Evolutionary conservation across 2,329 filamentous ascomycete genomes (phyloP), one percentile per base, ranked within the genome.

Genomic region (Monilinia fructigena): DNA sequence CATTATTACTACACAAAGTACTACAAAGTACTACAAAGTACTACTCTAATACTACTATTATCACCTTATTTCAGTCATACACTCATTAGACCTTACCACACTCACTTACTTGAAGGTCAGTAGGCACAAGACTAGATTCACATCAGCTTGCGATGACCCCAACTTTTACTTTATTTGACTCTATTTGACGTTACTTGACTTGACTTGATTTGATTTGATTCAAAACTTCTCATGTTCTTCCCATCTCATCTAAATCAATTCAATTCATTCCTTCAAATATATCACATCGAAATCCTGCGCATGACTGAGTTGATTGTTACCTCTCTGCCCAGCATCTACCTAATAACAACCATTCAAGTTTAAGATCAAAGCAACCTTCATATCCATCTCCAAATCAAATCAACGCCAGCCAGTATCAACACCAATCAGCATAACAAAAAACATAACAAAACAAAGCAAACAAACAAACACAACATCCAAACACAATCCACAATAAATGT

Each of bases 71-170:
- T 31, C 31, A 31, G 31, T 31, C 31, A 31, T 31, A 31, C 31
- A 31, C 31, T 31, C 31, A 35, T 7, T 1, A 35, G 31, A 35
- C 31, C 31, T 35, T 35, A 35, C 31, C 31, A 6, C 31, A 35
- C 31, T 35, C 4, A 35, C 31, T 5, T 35, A 35, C 23, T 11
- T 8, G 26, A 23, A 14, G 40, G 38, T 47, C 40, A 47, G 16
- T n/a, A 16, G 23, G 2, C 23, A 59, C 28, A n/a, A 31, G 28
- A 26, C 18, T 47, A 45, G 8, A 31, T 20, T n/a, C 12, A 56
- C 45, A 59, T 59, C 55, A 59, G 55, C 55, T 47, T 47, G 42
- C 55, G 40, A 59, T 26, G 28, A 31, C 52, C 52, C 26, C 31
- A 35, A 35, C 31, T 35, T 35, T 31, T 31, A 4, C 31, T 31